phyloP scores from a whole-genome alignment of 2,329 filamentous ascomycete genomes.

The Pestalotiopsis sp. region DNA sequence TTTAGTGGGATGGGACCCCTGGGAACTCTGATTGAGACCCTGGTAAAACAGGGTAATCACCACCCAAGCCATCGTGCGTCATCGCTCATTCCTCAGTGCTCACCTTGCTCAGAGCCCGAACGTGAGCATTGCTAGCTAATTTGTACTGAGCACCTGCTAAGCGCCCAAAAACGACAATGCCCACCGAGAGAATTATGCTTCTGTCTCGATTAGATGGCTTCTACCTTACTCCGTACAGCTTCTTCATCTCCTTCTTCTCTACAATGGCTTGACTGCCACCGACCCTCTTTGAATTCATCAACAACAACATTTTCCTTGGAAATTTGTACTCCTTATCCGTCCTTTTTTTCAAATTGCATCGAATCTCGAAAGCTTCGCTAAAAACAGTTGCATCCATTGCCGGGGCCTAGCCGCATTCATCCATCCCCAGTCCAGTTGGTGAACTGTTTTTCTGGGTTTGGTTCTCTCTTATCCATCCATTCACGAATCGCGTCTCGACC shows the following conservation, averaged over 20 bases:
- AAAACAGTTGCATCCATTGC: not conserved
- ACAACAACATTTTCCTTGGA: too few relatives aligned
- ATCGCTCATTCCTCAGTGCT: slow-evolving; percentile 21
- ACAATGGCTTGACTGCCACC: too few relatives aligned
- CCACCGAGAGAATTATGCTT: too few relatives aligned
- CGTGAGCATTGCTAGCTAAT: too few relatives aligned
- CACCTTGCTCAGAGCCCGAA: not conserved
- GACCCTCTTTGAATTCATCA: too few relatives aligned
- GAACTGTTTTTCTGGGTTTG: not conserved
- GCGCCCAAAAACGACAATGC: too few relatives aligned
- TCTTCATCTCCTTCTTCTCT: too few relatives aligned
- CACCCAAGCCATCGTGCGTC: slow-evolving; percentile 20
- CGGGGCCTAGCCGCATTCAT: not conserved
- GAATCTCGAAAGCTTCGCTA: not conserved
- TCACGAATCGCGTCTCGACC: not conserved
- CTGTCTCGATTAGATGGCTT: too few relatives aligned
- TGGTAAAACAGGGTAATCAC: slow-evolving; percentile 13
- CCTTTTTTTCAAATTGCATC: not conserved
- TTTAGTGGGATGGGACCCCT: slow-evolving; percentile 6
- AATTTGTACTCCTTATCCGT: not conserved
- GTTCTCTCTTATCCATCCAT: slow-evolving; percentile 5
- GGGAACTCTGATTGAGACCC: slow-evolving; percentile 10
- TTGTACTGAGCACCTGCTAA: too few relatives aligned
- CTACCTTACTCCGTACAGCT: too few relatives aligned
- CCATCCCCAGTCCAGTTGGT: not conserved